Conservation (phyloP, 768 basidiomycete genomes). For the Megacollybia marginata region DNA sequence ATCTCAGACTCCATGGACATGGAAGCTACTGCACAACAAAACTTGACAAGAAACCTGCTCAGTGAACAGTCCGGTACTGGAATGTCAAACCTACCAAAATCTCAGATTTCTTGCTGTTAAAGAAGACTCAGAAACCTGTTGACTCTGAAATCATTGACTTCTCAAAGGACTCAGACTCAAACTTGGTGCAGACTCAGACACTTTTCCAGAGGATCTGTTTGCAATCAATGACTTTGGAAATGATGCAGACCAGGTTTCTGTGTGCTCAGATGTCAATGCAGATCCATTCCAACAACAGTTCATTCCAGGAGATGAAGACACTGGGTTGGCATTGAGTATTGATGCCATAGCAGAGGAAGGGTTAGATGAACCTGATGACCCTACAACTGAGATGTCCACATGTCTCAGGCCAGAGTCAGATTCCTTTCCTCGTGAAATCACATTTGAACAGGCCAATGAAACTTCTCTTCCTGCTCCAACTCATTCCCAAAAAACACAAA, state of each 20-base stretch:
- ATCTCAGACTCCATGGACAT: neutral
- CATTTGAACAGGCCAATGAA: neutral
- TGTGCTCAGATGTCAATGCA: neutral
- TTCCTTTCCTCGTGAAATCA: neutral
- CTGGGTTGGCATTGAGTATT: neutral
- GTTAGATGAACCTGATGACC: neutral
- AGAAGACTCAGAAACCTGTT: neutral
- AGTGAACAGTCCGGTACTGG: neutral
- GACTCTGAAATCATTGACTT: neutral
- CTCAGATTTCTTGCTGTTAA: neutral
- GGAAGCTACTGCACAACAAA: too few relatives aligned
- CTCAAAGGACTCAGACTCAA: neutral
- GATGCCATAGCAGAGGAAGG: neutral
- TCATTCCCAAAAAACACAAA: neutral
- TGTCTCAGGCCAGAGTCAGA: neutral
- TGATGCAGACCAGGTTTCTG: neutral
- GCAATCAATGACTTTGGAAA: neutral
- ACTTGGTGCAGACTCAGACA: neutral
- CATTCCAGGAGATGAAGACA: neutral
- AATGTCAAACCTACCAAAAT: neutral
- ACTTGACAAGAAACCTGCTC: neutral
- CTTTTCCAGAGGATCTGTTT: neutral
- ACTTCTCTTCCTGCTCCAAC: neutral
- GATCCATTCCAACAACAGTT: neutral
- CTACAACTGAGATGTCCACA: neutral